phyloP scores from a whole-genome alignment of 176 grass and related monocot genomes.

The Panicum miliaceum region DNA sequence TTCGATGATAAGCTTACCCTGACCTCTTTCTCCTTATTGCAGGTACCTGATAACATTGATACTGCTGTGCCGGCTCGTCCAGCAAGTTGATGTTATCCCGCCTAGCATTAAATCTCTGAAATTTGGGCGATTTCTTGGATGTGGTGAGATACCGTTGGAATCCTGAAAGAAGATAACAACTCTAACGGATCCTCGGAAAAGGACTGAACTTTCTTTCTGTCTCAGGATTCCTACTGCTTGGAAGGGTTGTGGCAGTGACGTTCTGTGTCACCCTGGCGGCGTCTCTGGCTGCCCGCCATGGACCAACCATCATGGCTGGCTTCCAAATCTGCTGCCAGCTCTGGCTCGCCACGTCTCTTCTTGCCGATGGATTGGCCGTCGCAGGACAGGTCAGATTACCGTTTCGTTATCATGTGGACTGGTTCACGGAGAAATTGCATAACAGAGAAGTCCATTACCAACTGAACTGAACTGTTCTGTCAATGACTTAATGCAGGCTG shows the following conservation, averaged over 20 bases:
- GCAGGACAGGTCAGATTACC: constrained; percentile 77
- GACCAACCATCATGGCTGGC: constrained; percentile 78
- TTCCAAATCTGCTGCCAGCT: constrained; percentile 96
- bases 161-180: constrained; percentile 35
- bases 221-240: constrained; percentile 86
- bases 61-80: constrained; percentile 70
- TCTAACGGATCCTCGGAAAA: constrained; percentile 26
- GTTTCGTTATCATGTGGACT: neutral
- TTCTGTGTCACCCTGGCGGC: constrained; percentile 94
- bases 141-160: constrained; percentile 71
- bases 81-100: constrained; percentile 80
- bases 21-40: constrained; percentile 5
- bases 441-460: neutral
- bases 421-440: neutral
- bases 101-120: constrained; percentile 87
- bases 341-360: constrained; percentile 94
- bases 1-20: constrained; percentile 34
- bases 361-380: constrained; percentile 91
- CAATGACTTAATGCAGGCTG: constrained; percentile 64
- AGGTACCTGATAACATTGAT: constrained; percentile 95
- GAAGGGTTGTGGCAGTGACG: constrained; percentile 93
- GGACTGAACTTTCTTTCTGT: constrained; percentile 26
- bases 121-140: constrained; percentile 87
- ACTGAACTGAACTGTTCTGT: constrained; percentile 3
- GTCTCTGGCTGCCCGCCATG: constrained; percentile 82